A percentile compares a stretch with the other conserved stretches of the same genome.
Conservation (phyloP, 495 filamentous ascomycete species). For the Hyaloscypha variabilis region DNA sequence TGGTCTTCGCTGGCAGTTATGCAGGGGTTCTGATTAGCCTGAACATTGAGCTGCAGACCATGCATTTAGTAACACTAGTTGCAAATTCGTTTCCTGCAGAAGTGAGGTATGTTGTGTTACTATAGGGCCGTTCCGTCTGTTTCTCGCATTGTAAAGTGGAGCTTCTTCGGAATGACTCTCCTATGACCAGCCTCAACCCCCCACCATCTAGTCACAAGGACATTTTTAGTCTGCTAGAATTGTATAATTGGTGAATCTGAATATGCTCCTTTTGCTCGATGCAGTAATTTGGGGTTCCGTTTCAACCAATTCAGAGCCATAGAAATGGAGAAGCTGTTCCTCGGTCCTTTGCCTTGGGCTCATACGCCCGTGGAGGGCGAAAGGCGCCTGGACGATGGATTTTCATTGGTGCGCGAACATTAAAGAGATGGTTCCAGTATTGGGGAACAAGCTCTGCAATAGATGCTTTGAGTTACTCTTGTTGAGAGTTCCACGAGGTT, state of each 20-base stretch:
- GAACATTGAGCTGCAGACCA: background rate
- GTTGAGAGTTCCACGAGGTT: too few relatives aligned
- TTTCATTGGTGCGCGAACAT: too few relatives aligned
- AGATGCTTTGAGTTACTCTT: too few relatives aligned
- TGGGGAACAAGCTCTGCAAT: too few relatives aligned
- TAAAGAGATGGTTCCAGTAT: too few relatives aligned
- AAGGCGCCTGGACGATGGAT: too few relatives aligned
- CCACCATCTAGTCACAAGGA: background rate
- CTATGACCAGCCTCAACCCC: background rate
- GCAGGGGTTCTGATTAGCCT: background rate
- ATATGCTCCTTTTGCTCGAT: background rate
- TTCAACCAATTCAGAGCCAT: background rate
- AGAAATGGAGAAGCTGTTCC: too few relatives aligned
- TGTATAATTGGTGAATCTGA: background rate
- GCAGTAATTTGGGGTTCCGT: background rate
- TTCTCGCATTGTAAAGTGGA: background rate
- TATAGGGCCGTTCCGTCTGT: background rate
- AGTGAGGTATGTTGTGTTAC: background rate
- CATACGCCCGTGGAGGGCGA: too few relatives aligned
- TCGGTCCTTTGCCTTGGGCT: too few relatives aligned
- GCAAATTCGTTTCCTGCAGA: background rate
- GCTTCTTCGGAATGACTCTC: background rate
- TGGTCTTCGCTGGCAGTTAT: slow-evolving; percentile 6
- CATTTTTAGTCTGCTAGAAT: background rate
- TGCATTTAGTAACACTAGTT: background rate